Evolutionary conservation across 2,329 filamentous ascomycete species (phyloP), one percentile per base, ranked within the genome.

Genomic region (Colletotrichum tanaceti): DNA sequence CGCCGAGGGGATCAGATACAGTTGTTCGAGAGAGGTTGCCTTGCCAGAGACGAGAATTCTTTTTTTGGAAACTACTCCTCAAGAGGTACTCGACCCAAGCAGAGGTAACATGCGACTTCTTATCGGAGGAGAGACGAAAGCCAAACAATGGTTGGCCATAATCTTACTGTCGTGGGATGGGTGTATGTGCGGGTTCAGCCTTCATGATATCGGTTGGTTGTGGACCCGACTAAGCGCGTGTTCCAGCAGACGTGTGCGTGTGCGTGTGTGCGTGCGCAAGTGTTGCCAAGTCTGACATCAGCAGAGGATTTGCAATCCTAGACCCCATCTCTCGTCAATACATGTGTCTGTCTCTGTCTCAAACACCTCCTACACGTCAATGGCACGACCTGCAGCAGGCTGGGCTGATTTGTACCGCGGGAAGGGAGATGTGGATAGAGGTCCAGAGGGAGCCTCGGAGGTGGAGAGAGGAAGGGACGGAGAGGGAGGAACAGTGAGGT

Each of bases 321-420:
- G 55, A 4, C 20, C 18, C 41, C 28, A n/a, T 58, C 43, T 58
- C n/a, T 49, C 50, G 50, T 53, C 28, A 53, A 28, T 41, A 58
- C 32, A 35, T 35, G 32, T 47, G 32, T 43, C 57, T 28, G 57
- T 52, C 32, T 41, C 39, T 60, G 58, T 50, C 58, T 60, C 58
- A 60, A 60, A 43, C 58, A 41, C 11, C 20, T 60, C 20, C 35
- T 60, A 46, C 58, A 60, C 58, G 35, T 60, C 46, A 60, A 60
- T 22, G 46, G 46, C 58, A 49, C 46, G 32, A 24, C 32, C 16
- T 60, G 44, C 58, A 60, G 46, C 58, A 50, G 46, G 20, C 58
- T 60, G 43, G 43, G 28, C 57, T 58, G 28, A 58, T 35, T 35
- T 20, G 43, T 35, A 18, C 43, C 11, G 32, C n/a, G 35, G 28